Conservation (phyloP, 225 moss, liverwort and hornwort genomes). For the Polytrichum formosum region DNA sequence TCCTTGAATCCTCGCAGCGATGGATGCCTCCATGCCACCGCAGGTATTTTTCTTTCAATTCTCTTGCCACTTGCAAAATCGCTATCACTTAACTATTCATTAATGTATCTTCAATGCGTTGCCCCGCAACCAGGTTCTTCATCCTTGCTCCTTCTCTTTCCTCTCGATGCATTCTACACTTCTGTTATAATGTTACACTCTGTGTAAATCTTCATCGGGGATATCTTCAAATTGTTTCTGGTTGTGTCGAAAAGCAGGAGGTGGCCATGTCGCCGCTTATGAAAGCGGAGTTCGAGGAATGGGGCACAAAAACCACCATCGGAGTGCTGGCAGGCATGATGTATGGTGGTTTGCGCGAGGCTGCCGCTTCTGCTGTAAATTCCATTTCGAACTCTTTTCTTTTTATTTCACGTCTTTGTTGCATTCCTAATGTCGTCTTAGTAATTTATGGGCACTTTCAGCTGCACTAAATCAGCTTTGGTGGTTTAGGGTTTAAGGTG, state of each 20-base stretch:
- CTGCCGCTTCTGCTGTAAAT: slow-evolving; percentile 61
- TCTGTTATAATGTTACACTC: not conserved
- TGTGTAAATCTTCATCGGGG: not conserved
- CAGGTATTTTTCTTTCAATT: slow-evolving; percentile 9
- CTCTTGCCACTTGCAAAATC: not conserved
- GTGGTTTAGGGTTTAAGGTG: no score
- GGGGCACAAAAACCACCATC: slow-evolving; percentile 77
- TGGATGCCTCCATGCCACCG: slow-evolving; percentile 18
- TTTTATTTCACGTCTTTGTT: no score
- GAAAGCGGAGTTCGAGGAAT: slow-evolving; percentile 73
- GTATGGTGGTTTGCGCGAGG: slow-evolving; percentile 86
- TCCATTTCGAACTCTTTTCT: not conserved
- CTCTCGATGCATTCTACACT: no score
- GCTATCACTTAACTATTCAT: not conserved
- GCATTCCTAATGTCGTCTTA: no score
- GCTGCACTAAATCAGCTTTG: no score
- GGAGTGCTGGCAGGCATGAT: slow-evolving; percentile 91
- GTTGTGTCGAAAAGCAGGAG: slow-evolving; percentile 26
- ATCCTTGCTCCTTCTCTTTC: not conserved
- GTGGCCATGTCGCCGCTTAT: slow-evolving; percentile 35
- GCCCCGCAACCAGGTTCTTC: not conserved
- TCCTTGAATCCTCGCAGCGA: slow-evolving; percentile 4
- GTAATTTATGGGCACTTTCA: no score
- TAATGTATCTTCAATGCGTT: not conserved
- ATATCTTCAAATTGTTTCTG: not conserved